These are phyloP conservation scores for Lactarius vividus DNA, from an alignment of 768 basidiomycete species.

Conservation along the genomic window DNA sequence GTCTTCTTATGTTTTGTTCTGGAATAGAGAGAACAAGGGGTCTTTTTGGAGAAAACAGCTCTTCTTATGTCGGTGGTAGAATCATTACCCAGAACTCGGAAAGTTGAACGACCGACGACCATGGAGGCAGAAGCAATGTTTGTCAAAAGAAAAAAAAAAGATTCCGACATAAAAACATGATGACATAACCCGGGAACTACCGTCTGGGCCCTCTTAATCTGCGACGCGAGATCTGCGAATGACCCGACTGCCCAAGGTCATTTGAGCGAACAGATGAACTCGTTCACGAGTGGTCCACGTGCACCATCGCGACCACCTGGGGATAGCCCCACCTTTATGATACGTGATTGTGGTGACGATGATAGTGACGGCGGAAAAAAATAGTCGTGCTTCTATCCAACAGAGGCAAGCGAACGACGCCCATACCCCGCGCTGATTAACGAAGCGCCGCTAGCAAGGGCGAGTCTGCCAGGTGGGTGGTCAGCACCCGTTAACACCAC, in stretches of 20 bases:
- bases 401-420: not conserved
- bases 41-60: not conserved
- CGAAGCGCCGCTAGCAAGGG: not conserved
- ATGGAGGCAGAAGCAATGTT: not conserved
- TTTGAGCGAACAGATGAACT: not conserved
- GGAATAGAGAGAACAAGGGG: not conserved
- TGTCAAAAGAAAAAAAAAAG: not conserved
- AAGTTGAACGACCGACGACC: not conserved
- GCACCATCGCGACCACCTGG: not conserved
- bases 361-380: not conserved
- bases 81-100: not conserved
- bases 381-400: constrained; percentile 5
- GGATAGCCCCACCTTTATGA: not conserved
- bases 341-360: not conserved
- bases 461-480: no score
- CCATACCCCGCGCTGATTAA: not conserved
- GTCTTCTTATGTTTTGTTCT: not conserved
- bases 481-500: not conserved
- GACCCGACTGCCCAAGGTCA: not conserved
- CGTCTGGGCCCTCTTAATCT: not conserved
- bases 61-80: not conserved
- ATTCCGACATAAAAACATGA: not conserved
- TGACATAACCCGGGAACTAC: not conserved
- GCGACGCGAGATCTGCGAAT: not conserved
- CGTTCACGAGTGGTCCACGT: not conserved